Percentiles rank a stretch among this genome's conserved stretches.
phyloP scores from a whole-genome alignment of 2,329 filamentous ascomycete species.

The Aureobasidium namibiae region DNA sequence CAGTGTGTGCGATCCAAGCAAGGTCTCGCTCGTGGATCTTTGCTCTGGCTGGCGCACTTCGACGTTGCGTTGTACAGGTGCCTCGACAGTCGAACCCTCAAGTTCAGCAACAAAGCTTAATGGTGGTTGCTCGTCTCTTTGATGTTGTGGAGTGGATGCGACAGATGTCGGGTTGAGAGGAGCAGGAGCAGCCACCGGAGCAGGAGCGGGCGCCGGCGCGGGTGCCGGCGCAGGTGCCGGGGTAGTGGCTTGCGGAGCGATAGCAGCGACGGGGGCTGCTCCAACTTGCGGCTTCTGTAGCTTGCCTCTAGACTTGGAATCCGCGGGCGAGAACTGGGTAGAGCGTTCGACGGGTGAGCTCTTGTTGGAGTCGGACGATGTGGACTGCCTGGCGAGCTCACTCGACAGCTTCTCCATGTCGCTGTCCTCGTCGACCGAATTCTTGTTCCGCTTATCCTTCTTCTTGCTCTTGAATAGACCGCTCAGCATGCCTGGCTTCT shows the following conservation, averaged over 20 bases:
- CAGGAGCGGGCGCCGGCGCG: no score
- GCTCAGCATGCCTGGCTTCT: conserved; percentile 64
- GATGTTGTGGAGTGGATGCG: neutral
- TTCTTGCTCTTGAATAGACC: conserved; percentile 60
- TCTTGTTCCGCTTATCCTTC: conserved; percentile 56
- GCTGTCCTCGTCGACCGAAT: conserved; percentile 15
- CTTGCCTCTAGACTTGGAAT: conserved; percentile 16
- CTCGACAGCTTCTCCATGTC: conserved; percentile 25
- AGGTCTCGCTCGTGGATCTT: neutral
- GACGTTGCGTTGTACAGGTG: conserved; percentile 31
- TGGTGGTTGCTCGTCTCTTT: neutral
- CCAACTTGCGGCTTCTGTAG: conserved; percentile 18
- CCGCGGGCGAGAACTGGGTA: neutral
- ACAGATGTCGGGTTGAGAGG: conserved; percentile 2
- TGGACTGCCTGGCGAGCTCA: conserved; percentile 16
- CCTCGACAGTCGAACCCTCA: conserved; percentile 29
- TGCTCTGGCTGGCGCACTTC: neutral
- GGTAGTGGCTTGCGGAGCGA: neutral
- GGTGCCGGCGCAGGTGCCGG: conserved; percentile 4
- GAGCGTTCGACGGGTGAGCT: neutral
- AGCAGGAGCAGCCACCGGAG: neutral
- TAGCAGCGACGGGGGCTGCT: neutral
- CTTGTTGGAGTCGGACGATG: neutral
- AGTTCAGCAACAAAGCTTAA: conserved; percentile 28
- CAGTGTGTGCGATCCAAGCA: conserved; percentile 15